phyloP scores from a whole-genome alignment of 495 filamentous ascomycete species.

The Cercophora samala region DNA sequence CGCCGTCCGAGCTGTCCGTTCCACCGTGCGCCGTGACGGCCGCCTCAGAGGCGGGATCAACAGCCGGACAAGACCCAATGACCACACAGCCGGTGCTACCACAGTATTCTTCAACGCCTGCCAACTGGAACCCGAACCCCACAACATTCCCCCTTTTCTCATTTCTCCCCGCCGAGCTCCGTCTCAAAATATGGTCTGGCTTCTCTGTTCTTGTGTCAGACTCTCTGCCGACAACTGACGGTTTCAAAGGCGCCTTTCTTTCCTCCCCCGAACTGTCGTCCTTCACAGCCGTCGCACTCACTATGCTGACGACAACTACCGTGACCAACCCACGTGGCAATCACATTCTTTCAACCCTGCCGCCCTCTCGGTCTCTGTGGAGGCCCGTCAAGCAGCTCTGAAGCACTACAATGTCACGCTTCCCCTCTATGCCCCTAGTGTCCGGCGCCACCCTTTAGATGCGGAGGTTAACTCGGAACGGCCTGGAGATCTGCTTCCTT shows the following conservation, averaged over 20 bases:
- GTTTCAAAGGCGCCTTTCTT: slow-evolving; percentile 23
- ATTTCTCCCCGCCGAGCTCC: slow-evolving; percentile 36
- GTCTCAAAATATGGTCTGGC: slow-evolving; percentile 35
- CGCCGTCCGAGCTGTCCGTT: too few relatives aligned
- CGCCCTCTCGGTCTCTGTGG: slow-evolving; percentile 30
- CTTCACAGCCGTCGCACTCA: slow-evolving; percentile 32
- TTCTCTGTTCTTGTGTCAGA: neutral
- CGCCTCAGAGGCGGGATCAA: too few relatives aligned
- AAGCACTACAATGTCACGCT: slow-evolving; percentile 33
- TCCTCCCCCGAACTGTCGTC: slow-evolving; percentile 34
- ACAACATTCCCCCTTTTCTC: slow-evolving; percentile 32
- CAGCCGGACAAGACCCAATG: too few relatives aligned
- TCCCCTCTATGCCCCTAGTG: slow-evolving; percentile 22
- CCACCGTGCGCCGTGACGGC: too few relatives aligned
- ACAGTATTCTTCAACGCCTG: neutral
- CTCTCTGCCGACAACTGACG: neutral
- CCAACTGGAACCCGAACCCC: too few relatives aligned
- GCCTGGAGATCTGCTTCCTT: slow-evolving; percentile 18
- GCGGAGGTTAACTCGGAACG: slow-evolving; percentile 8
- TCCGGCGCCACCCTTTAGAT: neutral
- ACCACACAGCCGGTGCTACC: too few relatives aligned
- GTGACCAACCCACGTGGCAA: slow-evolving; percentile 25
- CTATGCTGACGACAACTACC: slow-evolving; percentile 24
- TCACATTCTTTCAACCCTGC: slow-evolving; percentile 35
- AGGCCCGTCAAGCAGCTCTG: slow-evolving; percentile 32